Evolutionary conservation across 2,329 filamentous ascomycete species (phyloP).

Genomic region (Neopestalotiopsis rosae): DNA sequence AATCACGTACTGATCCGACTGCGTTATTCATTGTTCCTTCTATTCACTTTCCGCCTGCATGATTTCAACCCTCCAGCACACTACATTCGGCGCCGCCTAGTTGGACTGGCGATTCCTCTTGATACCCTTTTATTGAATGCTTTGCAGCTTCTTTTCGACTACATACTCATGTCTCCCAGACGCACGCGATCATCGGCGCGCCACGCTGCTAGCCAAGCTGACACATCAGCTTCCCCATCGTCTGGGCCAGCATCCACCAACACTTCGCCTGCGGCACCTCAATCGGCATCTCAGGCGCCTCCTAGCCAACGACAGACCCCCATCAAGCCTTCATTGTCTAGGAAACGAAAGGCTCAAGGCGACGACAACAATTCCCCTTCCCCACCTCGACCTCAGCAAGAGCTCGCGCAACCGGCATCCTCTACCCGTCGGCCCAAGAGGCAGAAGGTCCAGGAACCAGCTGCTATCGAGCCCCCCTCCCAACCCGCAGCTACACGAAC

Average conservation of each 20-base stretch:
- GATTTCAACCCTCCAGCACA: constrained; percentile 2
- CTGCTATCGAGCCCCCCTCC: constrained; percentile 34
- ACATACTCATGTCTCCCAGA: constrained; percentile 90
- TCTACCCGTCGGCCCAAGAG: constrained; percentile 71
- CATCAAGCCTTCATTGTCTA: constrained; percentile 51
- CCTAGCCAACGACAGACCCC: constrained; percentile 45
- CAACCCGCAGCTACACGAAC: constrained; percentile 40
- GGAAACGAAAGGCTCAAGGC: constrained; percentile 76
- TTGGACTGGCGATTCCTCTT: constrained; percentile 5
- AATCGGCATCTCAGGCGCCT: constrained; percentile 41
- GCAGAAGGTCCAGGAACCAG: constrained; percentile 65
- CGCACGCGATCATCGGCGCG: constrained; percentile 94
- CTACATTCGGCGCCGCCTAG: not conserved
- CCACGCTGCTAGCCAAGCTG: constrained; percentile 74
- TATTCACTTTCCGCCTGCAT: not conserved
- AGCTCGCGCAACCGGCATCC: constrained; percentile 30
- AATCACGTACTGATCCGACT: not conserved
- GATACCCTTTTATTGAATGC: constrained; percentile 15
- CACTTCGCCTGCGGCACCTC: constrained; percentile 47
- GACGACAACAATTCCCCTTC: constrained; percentile 56
- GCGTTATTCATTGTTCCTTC: not conserved
- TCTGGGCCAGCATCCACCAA: constrained; percentile 45
- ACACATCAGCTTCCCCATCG: constrained; percentile 46
- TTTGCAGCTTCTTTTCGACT: constrained; percentile 26
- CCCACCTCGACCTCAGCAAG: constrained; percentile 30